Evolutionary conservation across 306 rosid genomes (phyloP), one percentile per base, ranked within the genome.

Genomic region (Fagus crenata): DNA sequence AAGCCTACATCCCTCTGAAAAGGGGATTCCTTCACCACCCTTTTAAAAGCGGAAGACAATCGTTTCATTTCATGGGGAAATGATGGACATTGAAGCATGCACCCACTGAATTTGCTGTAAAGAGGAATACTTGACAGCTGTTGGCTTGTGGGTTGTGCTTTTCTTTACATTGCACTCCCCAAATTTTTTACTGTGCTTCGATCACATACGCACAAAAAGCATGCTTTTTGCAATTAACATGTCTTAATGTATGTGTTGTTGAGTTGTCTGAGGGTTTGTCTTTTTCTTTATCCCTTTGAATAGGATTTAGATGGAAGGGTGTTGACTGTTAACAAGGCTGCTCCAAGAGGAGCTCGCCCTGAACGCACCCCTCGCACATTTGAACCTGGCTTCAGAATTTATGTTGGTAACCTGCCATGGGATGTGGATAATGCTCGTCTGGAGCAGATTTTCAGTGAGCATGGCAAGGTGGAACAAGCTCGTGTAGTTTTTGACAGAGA

Each of bases 361-460:
- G 97, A 95, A 41, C 95, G 89, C 6, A 36, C 86, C 4, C 90
- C 93, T 5, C 92, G 92, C 28, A 0, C 78, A 64, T 86, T 78
- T 49, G 87, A 75, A 59, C 55, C 87, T 3, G 12, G 71, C 40
- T 86, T 73, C 69, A 87, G 87, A 88, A 72, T 90, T 87, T 91
- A 95, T 17, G 93, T 90, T 13, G 99, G 97, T 17, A 92, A 95
- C 87, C 88, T 92, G 77, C 97, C 99, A 49, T 95, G 97, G 97
- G 86, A 80, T 76, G 90, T 89, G 59, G 99, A 95, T 73, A 86
- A 80, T 80, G 73, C n/a, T 46, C 91, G 87, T 37, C 83, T 95
- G 71, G 91, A 87, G 86, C 88, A 90, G 80, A 9, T 90, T 59
- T 95, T 92, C 84, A 89, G 92, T 4, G 91, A 92, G 76, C 93